Evolutionary conservation across 169 alveolate genomes (phyloP).

Genomic region (Eimeria tenella): DNA sequence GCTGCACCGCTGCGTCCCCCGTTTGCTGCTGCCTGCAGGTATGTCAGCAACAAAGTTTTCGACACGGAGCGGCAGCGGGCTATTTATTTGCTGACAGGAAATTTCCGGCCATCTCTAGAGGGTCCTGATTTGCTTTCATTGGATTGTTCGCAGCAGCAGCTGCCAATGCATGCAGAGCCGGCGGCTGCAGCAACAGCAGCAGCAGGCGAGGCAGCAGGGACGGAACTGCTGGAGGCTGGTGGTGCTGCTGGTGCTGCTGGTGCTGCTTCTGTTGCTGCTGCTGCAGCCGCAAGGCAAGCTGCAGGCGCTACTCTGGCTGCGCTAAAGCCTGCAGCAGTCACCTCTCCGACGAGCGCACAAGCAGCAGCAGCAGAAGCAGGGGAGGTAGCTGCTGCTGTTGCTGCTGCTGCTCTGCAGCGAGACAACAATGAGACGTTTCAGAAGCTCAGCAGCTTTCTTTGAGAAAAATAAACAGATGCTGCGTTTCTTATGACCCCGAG

Average conservation of each 20-base stretch:
- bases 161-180: background rate
- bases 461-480: background rate
- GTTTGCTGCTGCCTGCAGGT: slow-evolving; percentile 1
- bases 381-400: background rate
- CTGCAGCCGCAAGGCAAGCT: background rate
- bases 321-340: background rate
- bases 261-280: background rate
- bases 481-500: background rate
- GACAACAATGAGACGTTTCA: background rate
- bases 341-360: background rate
- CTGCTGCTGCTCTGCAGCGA: slow-evolving; percentile 25
- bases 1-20: too few species aligned
- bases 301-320: background rate
- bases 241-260: background rate
- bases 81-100: background rate
- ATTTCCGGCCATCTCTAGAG: slow-evolving; percentile 1
- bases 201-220: background rate
- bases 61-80: slow-evolving; percentile 64
- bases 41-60: slow-evolving; percentile 48
- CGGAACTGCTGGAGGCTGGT: background rate
- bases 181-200: background rate
- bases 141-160: slow-evolving; percentile 62
- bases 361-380: slow-evolving; percentile 12
- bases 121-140: slow-evolving; percentile 31
- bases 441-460: slow-evolving; percentile 41